These are phyloP conservation scores for Podaxis carcinomalis DNA, from an alignment of 768 basidiomycete species.

Conservation along the genomic window DNA sequence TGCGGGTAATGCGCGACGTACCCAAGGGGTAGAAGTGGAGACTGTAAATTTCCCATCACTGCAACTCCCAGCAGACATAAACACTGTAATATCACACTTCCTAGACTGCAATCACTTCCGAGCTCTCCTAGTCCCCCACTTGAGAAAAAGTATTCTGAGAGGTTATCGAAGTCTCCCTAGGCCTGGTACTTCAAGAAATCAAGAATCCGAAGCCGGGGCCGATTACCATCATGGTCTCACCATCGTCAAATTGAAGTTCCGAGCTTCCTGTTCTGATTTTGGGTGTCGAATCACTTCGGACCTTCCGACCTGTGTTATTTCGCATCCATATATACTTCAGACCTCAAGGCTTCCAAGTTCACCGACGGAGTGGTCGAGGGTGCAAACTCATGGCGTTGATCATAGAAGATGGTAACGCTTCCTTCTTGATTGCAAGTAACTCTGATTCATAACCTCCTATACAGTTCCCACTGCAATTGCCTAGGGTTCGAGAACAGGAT, in stretches of 20 bases:
- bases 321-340: background rate
- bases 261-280: background rate
- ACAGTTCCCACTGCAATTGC: background rate
- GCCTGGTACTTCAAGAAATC: background rate
- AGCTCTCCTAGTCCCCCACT: background rate
- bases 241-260: background rate
- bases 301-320: background rate
- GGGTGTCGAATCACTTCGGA: background rate
- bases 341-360: background rate
- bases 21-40: too few species aligned
- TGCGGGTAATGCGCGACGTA: background rate
- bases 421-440: background rate
- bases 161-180: background rate
- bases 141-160: background rate
- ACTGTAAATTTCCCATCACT: too few species aligned
- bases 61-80: too few species aligned
- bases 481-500: background rate
- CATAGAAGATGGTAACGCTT: background rate
- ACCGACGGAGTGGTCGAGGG: background rate
- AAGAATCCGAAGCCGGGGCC: background rate
- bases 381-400: background rate
- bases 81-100: background rate
- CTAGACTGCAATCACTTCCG: background rate
- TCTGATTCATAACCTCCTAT: background rate
- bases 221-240: background rate